These are phyloP conservation scores for Brettanomyces sp. DNA, from an alignment of 805 yeast species.

Conservation along the genomic window DNA sequence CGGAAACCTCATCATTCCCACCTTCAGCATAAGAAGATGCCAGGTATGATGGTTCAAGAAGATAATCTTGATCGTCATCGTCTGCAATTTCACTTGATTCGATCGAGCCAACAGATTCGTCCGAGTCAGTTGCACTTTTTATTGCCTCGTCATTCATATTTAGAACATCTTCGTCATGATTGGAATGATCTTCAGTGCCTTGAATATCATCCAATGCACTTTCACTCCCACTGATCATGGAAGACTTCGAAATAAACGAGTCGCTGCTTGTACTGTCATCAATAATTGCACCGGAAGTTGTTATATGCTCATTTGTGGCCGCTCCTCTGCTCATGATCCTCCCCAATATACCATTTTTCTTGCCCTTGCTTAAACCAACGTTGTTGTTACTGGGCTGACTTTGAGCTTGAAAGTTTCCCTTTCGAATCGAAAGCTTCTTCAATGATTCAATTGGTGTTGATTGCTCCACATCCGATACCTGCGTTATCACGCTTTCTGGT, in stretches of 20 bases:
- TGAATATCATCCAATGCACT: background rate
- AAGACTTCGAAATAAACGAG: conserved; percentile 4
- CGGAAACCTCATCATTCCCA: conserved; percentile 5
- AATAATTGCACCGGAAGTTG: background rate
- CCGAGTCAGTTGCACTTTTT: background rate
- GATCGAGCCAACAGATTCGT: conserved; percentile 8
- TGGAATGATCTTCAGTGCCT: background rate
- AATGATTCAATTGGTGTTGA: no score
- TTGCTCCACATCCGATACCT: no score
- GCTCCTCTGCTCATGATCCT: background rate
- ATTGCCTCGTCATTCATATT: background rate
- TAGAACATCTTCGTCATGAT: background rate
- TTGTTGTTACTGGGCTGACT: no score
- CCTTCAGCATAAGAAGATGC: background rate
- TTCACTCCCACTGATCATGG: background rate
- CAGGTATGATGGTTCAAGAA: background rate
- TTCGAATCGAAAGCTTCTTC: no score
- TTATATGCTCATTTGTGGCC: background rate
- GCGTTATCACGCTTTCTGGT: no score
- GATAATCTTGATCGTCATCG: conserved; percentile 13
- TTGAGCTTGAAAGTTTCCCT: no score
- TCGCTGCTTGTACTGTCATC: conserved; percentile 4
- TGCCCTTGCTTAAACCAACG: no score
- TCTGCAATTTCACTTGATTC: conserved; percentile 19
- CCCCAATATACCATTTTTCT: background rate